Conservation (phyloP, 1,139 yeast species). For the Sugiyamaella paludigena region DNA sequence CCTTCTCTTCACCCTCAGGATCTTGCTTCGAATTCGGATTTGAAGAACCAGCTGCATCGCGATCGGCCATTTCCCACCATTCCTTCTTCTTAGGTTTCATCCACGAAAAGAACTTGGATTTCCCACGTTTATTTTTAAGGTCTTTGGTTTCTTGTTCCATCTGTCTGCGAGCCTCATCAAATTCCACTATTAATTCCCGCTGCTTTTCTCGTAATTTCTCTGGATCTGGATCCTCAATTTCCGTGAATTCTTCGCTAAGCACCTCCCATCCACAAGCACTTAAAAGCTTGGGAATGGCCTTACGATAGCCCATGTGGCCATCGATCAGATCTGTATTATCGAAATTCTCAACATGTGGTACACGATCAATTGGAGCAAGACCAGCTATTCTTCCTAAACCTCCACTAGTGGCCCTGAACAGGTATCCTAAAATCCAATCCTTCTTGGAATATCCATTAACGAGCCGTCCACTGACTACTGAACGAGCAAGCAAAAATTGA, state of each 20-base stretch:
- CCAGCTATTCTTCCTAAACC: slow-evolving; percentile 92
- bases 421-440: slow-evolving; percentile 95
- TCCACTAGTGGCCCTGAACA: slow-evolving; percentile 94
- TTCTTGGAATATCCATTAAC: slow-evolving; percentile 87
- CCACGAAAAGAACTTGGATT: slow-evolving; percentile 44
- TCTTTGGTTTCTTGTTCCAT: slow-evolving; percentile 37
- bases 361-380: slow-evolving; percentile 62
- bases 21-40: slow-evolving; percentile 1
- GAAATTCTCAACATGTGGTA: slow-evolving; percentile 71
- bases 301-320: slow-evolving; percentile 97
- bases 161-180: slow-evolving; percentile 75
- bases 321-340: slow-evolving; percentile 85
- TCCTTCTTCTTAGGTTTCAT: slow-evolving; percentile 74
- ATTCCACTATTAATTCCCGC: slow-evolving; percentile 74
- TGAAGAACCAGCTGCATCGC: slow-evolving; percentile 21
- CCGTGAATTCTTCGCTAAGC: slow-evolving; percentile 85
- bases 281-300: slow-evolving; percentile 81
- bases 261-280: slow-evolving; percentile 70
- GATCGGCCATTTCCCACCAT: slow-evolving; percentile 80
- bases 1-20: slow-evolving; percentile 12
- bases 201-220: slow-evolving; percentile 76
- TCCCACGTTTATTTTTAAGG: slow-evolving; percentile 36
- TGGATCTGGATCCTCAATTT: slow-evolving; percentile 94
- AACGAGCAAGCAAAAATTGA: slow-evolving; percentile 73
- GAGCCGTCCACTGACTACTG: slow-evolving; percentile 87